Percentiles rank a stretch among this genome's conserved stretches.
phyloP scores from a whole-genome alignment of 805 yeast species.

The Tetrapisispora phaffii region DNA sequence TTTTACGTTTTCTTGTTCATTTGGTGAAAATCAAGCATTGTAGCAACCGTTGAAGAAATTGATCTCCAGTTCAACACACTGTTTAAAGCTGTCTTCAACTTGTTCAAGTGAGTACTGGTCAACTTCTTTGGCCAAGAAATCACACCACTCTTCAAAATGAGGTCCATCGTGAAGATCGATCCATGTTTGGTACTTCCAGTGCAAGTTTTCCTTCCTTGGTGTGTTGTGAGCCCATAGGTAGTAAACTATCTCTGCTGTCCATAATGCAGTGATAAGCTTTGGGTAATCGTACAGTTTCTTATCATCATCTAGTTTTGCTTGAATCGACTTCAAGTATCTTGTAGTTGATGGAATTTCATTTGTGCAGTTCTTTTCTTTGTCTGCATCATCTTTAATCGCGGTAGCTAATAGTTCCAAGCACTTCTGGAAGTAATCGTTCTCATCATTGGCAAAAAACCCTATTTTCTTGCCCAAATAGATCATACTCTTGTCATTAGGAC shows the following conservation, averaged over 20 bases:
- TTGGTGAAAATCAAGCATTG: constrained; percentile 11
- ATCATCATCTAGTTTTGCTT: constrained; percentile 2
- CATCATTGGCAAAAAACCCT: constrained; percentile 41
- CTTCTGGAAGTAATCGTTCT: constrained; percentile 39
- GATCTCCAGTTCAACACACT: constrained; percentile 34
- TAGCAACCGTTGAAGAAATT: constrained; percentile 42
- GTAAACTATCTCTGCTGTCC: constrained; percentile 42
- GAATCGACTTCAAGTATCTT: constrained; percentile 27
- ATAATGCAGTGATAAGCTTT: constrained; percentile 36
- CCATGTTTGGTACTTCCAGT: constrained; percentile 44
- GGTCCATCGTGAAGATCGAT: constrained; percentile 42
- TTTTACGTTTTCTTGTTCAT: no score
- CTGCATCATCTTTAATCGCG: constrained; percentile 6
- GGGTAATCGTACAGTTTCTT: constrained; percentile 21
- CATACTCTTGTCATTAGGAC: constrained; percentile 33
- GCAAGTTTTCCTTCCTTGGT: constrained; percentile 26
- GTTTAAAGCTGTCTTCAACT: constrained; percentile 27
- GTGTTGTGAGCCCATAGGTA: constrained; percentile 42
- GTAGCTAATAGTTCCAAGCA: constrained; percentile 22
- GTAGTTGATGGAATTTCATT: constrained; percentile 28
- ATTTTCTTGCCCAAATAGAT: constrained; percentile 39
- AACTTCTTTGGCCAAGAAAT: constrained; percentile 37
- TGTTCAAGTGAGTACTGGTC: constrained; percentile 28
- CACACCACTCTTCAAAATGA: constrained; percentile 40
- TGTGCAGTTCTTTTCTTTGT: constrained; percentile 9